Evolutionary conservation across 139 green algal genomes (phyloP).

Genomic region (Mesotaenium endlicherianum): DNA sequence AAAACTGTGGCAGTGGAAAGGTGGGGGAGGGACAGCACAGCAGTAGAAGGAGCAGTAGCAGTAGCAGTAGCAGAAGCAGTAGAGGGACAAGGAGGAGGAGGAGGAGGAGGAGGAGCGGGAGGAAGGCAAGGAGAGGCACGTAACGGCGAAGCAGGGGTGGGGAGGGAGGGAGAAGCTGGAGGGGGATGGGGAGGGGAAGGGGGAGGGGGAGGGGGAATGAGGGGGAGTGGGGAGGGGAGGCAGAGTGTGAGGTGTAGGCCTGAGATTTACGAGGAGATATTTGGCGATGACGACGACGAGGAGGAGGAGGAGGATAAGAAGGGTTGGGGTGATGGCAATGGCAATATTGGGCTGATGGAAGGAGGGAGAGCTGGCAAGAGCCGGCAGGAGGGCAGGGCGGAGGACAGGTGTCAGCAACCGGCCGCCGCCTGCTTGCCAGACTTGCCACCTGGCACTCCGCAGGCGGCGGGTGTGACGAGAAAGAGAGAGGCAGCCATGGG

Average conservation of each 20-base stretch:
- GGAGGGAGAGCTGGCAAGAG: too few relatives aligned
- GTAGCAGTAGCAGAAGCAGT: neutral
- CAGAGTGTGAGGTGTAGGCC: neutral
- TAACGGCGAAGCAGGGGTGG: neutral
- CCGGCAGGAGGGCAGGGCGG: too few relatives aligned
- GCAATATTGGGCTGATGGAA: too few relatives aligned
- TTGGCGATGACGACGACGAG: neutral
- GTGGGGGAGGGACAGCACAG: too few relatives aligned
- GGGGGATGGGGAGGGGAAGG: neutral
- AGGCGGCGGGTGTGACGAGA: too few relatives aligned
- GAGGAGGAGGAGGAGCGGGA: neutral
- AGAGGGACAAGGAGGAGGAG: neutral
- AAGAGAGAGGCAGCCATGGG: too few relatives aligned
- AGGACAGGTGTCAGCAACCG: too few relatives aligned
- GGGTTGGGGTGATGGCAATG: too few relatives aligned
- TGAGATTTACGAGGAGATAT: neutral
- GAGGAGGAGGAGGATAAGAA: neutral
- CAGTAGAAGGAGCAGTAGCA: neutral
- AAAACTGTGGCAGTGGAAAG: too few relatives aligned
- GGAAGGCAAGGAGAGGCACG: neutral
- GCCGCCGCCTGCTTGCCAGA: too few relatives aligned
- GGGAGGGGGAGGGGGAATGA: neutral
- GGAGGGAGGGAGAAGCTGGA: neutral
- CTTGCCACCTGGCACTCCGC: too few relatives aligned
- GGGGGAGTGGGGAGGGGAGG: neutral